Base-by-base conservation (phyloP, 352 stramenopile species). In the Phytophthora macrochlamydospora region DNA sequence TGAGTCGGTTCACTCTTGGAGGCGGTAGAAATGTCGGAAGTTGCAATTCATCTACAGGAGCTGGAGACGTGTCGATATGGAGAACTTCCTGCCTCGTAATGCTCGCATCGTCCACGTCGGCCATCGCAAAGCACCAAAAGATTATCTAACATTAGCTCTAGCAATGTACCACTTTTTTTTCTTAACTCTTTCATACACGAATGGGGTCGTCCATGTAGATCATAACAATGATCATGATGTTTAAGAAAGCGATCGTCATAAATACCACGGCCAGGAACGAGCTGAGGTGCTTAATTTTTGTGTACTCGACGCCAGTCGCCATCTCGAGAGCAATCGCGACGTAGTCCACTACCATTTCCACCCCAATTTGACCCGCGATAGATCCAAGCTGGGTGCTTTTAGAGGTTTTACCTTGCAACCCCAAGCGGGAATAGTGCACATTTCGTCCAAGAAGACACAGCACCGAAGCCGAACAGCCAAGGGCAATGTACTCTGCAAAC, bases 401-500 rank as follows among this genome's bases (percentile, higher is more conserved):
- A 0, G 9, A 40, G 35, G 18, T 0, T 12, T 29, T 49, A 49
- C 14, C 18, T 45, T 45, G 38, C 38, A 13, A 43, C 37, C 37
- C 38, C 38, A 45, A 5, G 8, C 38, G 13, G 18, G 55, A 31
- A 53, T 78, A 78, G 43, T 71, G 71, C n/a, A 54, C 31, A 32
- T 78, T 66, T 8, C 44, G 53, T 24, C 56, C 67, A 44, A 69
- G 77, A 38, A 73, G 76, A 35, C 64, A 71, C 4, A 75, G 52
- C 14, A 71, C 68, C 2, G 55, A 76, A 35, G 67, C 44, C 7
- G 70, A 79, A 43, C 74, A 79, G 0, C 63, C 74, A 32, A 79
- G 76, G 0, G 70, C 70, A 33, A 82, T 71, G 51, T 82, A 82
- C 61, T 82, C 74, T 31, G 74, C 63, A 37, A 71, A 73, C 70